A percentile compares a stretch with the other conserved stretches of the same genome.
Evolutionary conservation across 441 rosid genomes (phyloP).

Genomic region (Populus tomentosa): DNA sequence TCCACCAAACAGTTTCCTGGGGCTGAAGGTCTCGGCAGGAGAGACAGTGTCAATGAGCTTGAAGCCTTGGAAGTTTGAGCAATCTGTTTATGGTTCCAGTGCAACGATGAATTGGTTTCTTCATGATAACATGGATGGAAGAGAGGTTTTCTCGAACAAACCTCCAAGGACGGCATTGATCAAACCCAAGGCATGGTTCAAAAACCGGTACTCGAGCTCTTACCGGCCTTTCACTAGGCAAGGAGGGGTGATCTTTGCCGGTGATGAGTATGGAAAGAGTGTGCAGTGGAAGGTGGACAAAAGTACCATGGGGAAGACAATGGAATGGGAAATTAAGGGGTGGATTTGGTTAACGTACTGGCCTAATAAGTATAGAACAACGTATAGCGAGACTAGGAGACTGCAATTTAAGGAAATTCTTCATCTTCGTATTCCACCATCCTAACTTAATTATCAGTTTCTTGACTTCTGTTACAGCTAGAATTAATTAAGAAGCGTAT

Average conservation of each 20-base stretch:
- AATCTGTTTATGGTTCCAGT: slow-evolving; percentile 60
- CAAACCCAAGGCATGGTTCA: slow-evolving; percentile 79
- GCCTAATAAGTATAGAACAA: slow-evolving; percentile 78
- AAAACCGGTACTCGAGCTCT: slow-evolving; percentile 61
- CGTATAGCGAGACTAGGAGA: slow-evolving; percentile 69
- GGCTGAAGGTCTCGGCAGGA: slow-evolving; percentile 52
- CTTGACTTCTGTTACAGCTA: background rate
- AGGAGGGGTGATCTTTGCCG: slow-evolving; percentile 83
- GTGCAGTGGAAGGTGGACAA: slow-evolving; percentile 77
- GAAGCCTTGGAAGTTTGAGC: slow-evolving; percentile 84
- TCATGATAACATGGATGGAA: slow-evolving; percentile 67
- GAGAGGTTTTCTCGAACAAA: slow-evolving; percentile 72
- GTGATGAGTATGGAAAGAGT: slow-evolving; percentile 70
- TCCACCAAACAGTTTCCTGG: slow-evolving; percentile 62
- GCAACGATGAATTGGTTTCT: slow-evolving; percentile 74
- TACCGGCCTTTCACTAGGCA: slow-evolving; percentile 72
- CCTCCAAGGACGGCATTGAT: slow-evolving; percentile 62
- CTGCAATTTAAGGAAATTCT: slow-evolving; percentile 66
- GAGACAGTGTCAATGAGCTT: slow-evolving; percentile 57
- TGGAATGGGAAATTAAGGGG: slow-evolving; percentile 85
- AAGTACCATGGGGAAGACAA: slow-evolving; percentile 43
- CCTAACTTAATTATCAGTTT: background rate
- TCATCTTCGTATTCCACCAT: slow-evolving; percentile 37
- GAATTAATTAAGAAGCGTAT: background rate
- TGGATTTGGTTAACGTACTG: slow-evolving; percentile 88